These are phyloP conservation scores for Chenopodium quinoa DNA, from an alignment of 148 eudicot species.

Conservation along the genomic window DNA sequence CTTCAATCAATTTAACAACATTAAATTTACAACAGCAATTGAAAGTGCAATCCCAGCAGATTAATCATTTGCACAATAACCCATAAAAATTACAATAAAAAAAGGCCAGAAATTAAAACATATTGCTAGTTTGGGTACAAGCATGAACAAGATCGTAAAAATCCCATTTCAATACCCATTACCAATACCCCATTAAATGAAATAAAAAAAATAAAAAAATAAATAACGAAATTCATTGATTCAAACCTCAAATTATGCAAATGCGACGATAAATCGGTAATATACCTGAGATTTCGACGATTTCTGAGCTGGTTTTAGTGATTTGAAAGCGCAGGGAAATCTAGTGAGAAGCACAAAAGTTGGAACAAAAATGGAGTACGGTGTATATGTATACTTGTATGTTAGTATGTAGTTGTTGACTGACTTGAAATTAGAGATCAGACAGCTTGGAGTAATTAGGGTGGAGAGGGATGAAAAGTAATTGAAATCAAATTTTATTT, in stretches of 20 bases:
- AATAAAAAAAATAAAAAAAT: too few relatives aligned
- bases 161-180: not conserved
- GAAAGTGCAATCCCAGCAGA: not conserved
- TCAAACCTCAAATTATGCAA: not conserved
- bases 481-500: too few relatives aligned
- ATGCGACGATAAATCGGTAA: not conserved
- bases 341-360: too few relatives aligned
- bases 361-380: not conserved
- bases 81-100: not conserved
- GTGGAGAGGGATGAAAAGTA: too few relatives aligned
- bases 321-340: not conserved
- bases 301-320: not conserved
- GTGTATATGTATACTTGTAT: too few relatives aligned
- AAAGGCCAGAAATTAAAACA: not conserved
- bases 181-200: not conserved
- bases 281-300: not conserved
- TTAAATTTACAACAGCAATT: not conserved
- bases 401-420: not conserved
- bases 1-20: not conserved
- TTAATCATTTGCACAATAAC: not conserved
- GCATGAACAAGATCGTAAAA: not conserved
- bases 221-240: not conserved
- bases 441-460: too few relatives aligned
- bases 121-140: not conserved
- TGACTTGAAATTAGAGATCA: not conserved